Conservation (phyloP, 768 basidiomycete species). For the Boletus speciosus region DNA sequence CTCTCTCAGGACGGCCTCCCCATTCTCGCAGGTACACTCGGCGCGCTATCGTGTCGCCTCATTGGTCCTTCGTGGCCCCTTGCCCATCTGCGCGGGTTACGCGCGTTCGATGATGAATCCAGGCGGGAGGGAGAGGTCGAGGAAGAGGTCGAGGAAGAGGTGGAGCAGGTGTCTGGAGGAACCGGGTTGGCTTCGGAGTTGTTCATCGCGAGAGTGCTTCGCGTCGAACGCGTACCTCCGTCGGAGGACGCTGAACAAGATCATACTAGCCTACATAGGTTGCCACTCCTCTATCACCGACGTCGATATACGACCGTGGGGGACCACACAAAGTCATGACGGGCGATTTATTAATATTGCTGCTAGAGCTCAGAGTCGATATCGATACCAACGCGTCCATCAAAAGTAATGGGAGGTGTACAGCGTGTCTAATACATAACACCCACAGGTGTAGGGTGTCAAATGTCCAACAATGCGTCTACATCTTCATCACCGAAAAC, state of each 20-base stretch:
- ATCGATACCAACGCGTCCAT: conserved; percentile 6
- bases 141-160: conserved; percentile 7
- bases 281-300: conserved; percentile 64
- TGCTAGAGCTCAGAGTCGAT: not conserved
- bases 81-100: conserved; percentile 42
- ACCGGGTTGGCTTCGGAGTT: conserved; percentile 57
- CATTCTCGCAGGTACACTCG: conserved; percentile 56
- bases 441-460: not conserved
- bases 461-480: conserved; percentile 5
- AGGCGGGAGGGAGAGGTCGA: not conserved
- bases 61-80: conserved; percentile 60
- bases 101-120: not conserved
- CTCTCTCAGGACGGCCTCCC: conserved; percentile 55
- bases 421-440: conserved; percentile 6
- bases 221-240: conserved; percentile 46
- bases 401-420: conserved; percentile 2
- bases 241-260: conserved; percentile 17
- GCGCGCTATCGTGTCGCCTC: conserved; percentile 70
- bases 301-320: conserved; percentile 54
- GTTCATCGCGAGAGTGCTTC: conserved; percentile 75
- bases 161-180: conserved; percentile 21
- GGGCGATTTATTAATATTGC: not conserved
- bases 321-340: conserved; percentile 20
- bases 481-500: conserved; percentile 80
- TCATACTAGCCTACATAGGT: conserved; percentile 27